A percentile compares a stretch with the other conserved stretches of the same genome.
phyloP scores from a whole-genome alignment of 164 flowering plant genomes.

The Vitis cinerea region DNA sequence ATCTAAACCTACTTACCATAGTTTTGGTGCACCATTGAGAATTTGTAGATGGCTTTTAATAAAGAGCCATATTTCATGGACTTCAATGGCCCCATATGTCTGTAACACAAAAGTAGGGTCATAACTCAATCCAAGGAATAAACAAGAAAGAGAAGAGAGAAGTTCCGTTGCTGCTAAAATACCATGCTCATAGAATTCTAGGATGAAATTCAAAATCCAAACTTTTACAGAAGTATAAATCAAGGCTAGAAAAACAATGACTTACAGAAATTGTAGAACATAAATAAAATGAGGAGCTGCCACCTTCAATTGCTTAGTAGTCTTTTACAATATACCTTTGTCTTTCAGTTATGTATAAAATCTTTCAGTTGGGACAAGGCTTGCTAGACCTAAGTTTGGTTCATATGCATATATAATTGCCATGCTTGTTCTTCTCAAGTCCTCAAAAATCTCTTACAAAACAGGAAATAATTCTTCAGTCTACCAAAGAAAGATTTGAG shows the following conservation, averaged over 20 bases:
- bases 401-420: too few species aligned
- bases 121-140: neutral
- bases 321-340: too few species aligned
- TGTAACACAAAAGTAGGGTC: slow-evolving; percentile 24
- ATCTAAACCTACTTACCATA: slow-evolving; percentile 35
- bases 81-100: slow-evolving; percentile 75
- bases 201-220: neutral
- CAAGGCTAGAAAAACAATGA: neutral
- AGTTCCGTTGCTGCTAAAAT: neutral
- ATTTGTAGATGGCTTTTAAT: slow-evolving; percentile 55
- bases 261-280: neutral
- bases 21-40: slow-evolving; percentile 62
- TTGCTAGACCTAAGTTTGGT: too few species aligned
- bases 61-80: slow-evolving; percentile 64
- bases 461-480: too few species aligned
- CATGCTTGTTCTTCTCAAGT: too few species aligned
- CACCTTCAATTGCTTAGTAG: too few species aligned
- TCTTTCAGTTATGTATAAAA: too few species aligned
- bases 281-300: too few species aligned
- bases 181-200: too few species aligned
- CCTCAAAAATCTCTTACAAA: too few species aligned
- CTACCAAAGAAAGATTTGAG: too few species aligned
- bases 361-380: too few species aligned
- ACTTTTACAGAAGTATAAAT: neutral
- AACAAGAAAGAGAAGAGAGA: neutral